Evolutionary conservation across 179 eudicot species (phyloP), one percentile per base, ranked within the genome.

Genomic region (Patellifolia procumbens): DNA sequence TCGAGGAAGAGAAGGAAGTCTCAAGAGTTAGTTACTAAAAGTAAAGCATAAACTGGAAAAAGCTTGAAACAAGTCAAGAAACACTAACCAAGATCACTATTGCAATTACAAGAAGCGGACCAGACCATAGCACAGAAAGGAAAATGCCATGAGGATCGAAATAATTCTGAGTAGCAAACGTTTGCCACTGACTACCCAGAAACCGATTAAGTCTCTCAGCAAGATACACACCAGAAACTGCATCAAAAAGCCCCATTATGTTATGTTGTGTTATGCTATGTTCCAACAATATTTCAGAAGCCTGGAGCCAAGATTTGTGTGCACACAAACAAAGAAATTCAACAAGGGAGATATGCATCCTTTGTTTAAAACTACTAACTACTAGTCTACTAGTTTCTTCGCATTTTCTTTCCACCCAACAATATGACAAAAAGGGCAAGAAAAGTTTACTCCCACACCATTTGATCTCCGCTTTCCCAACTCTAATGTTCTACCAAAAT

Each of bases 101-200:
- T 9, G 97, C 86, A 58, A 89, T 81, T 35, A 92, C 79, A 52
- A 94, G 86, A 76, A 94, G 94, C 29, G 98, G 97, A 56, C 92
- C 97, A n/a, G 97, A 94, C 98, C 98, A 94, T 24, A 94, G 83
- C 12, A 91, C 91, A 1, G 97, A 91, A 69, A 94, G 87, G 66
- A 94, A 91, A 45, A 92, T 9, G 48, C 98, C 97, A 2, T 85
- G 90, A 0, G 84, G 81, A 63, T 94, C 98, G 42, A 94, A 92
- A 78, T 94, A 94, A 81, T 94, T 93, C 82, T 94, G 96, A 76
- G 92, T 79, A 0, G 98, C 91, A 91, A 94, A 91, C 76, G 84
- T 91, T 85, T 85, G 70, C 97, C 98, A 94, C 82, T 88, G 87
- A 55, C 74, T 68, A 67, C 90, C 85, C 58, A 92, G 82, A 59